Base-by-base conservation (phyloP, 1,284 basidiomycete genomes). In the Ustilago tritici region DNA sequence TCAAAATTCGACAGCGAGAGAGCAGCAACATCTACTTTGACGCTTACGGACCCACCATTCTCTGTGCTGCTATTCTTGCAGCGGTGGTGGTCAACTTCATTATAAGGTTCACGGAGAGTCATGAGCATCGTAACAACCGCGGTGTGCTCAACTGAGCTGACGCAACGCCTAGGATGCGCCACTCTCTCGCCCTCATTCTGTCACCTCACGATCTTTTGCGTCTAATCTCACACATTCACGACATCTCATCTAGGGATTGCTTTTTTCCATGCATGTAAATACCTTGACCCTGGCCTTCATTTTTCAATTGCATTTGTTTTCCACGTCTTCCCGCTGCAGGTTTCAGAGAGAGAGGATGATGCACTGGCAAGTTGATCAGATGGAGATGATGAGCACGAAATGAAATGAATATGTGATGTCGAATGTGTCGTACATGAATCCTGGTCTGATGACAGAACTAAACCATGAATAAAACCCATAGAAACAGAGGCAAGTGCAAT, bases 1-100 rank as follows among this genome's bases (percentile, higher is more conserved):
- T 90, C 65, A 91, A 91, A 78, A 90, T 99, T 78, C 69, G 84
- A 23, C 60, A 78, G 65, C 71, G 78, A 56, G 83, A 85, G 54
- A 70, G 74, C 46, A 78, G 75, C 53, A 81, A 84, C 62, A 73
- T 85, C 59, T 86, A 85, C 82, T 85, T 83, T 70, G 85, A 86
- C 61, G 74, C 78, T 5, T 77, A 72, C 41, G 85, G 85, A 7
- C 85, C 85, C 9, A 78, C 76, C 28, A 76, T 86, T 61, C 65
- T 86, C 6, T 86, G 85, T 54, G 71, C 63, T 6, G 74, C 76
- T 2, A 76, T 86, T 38, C 63, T 85, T 17, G 36, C 58, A 3
- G 82, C 76, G 2, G 81, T 80, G 10, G 54, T 84, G 40, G 75
- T 83, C 72, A 86, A 86, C 78, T 86, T 86, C 70, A 55, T 77